Evolutionary conservation across 306 rosid genomes (phyloP).

Genomic region (Elaeagnus macrophylla): DNA sequence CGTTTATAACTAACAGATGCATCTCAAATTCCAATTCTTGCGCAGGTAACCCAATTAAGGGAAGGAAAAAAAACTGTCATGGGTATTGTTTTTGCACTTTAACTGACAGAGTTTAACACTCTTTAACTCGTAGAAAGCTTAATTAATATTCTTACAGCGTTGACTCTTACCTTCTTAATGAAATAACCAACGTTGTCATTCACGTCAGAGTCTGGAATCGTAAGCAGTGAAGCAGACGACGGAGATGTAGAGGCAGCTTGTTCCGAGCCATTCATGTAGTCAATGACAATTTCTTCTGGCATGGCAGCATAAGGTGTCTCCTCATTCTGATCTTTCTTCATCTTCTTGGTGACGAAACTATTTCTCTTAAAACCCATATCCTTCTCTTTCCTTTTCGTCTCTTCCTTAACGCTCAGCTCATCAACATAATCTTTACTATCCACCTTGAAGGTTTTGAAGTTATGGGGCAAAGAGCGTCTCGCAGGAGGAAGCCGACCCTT

Average conservation of each 20-base stretch:
- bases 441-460: conserved; percentile 26
- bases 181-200: conserved; percentile 69
- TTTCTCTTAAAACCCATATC: conserved; percentile 33
- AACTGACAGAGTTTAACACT: no score
- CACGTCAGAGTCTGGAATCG: conserved; percentile 30
- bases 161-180: conserved; percentile 58
- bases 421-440: conserved; percentile 12
- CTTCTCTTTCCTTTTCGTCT: conserved; percentile 38
- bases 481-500: conserved; percentile 68
- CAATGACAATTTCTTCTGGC: conserved; percentile 25
- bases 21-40: no score
- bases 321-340: conserved; percentile 27
- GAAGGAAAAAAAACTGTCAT: no score
- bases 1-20: no score
- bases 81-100: no score
- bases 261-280: conserved; percentile 18
- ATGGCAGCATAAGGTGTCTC: conserved; percentile 61
- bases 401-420: conserved; percentile 36
- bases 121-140: no score
- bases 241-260: conserved; percentile 5
- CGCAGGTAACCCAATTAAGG: no score
- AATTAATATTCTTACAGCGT: no score
- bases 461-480: conserved; percentile 54
- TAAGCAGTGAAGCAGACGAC: conserved; percentile 17
- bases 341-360: conserved; percentile 55